These are phyloP conservation scores for Fusarium albosuccineum DNA, from an alignment of 2,329 filamentous ascomycete genomes.

Conservation along the genomic window DNA sequence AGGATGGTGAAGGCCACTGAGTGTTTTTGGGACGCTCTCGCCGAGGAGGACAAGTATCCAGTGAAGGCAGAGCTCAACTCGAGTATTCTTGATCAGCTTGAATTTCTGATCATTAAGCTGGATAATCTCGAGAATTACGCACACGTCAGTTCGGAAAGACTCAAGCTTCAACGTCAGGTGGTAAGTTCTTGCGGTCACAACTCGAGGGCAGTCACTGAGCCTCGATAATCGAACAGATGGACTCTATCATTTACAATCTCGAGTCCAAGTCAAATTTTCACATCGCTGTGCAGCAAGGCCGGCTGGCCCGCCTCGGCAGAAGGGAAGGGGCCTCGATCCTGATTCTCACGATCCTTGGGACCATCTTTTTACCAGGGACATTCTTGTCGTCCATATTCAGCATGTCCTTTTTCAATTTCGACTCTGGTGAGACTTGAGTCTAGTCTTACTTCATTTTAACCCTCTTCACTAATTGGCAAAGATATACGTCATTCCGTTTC, in stretches of 20 bases:
- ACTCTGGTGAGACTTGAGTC: neutral
- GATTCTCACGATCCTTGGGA: constrained; percentile 1
- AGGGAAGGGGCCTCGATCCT: constrained; percentile 1
- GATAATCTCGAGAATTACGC: neutral
- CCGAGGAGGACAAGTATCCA: neutral
- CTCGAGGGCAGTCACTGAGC: too few species aligned
- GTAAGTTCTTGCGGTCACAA: too few species aligned
- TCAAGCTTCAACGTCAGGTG: neutral
- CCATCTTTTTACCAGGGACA: constrained; percentile 5
- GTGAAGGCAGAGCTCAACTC: neutral
- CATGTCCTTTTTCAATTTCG: constrained; percentile 14
- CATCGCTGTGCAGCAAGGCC: neutral
- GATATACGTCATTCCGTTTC: neutral
- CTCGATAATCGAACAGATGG: neutral
- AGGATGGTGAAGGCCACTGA: neutral
- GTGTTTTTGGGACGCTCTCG: neutral
- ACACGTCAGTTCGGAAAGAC: neutral
- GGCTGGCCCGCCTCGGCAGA: neutral
- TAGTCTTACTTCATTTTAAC: neutral
- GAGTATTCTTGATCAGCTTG: neutral
- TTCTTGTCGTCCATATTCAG: constrained; percentile 12
- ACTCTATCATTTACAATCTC: neutral
- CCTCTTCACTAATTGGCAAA: neutral
- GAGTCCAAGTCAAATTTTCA: neutral
- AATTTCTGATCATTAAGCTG: neutral